Percentiles rank a stretch among this genome's conserved stretches.
Evolutionary conservation across 331 rosid species (phyloP).

Genomic region (Malus hybrid): DNA sequence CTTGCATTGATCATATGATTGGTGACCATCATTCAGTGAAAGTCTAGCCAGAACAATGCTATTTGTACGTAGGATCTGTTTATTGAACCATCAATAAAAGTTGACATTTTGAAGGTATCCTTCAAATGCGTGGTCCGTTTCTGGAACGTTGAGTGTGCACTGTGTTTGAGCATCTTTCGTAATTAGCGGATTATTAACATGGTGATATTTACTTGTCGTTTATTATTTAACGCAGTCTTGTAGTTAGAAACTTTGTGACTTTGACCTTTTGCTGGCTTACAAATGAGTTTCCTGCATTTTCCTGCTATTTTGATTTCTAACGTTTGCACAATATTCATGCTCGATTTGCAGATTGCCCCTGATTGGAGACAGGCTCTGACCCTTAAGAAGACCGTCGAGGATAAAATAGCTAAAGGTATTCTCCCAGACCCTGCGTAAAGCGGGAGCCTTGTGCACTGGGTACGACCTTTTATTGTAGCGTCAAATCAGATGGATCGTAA

Average conservation of each 20-base stretch:
- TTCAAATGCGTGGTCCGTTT: background rate
- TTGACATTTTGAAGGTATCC: background rate
- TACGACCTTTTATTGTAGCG: too few species aligned
- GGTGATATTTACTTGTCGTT: background rate
- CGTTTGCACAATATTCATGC: background rate
- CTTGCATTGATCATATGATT: background rate
- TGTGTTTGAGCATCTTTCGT: background rate
- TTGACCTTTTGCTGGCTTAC: background rate
- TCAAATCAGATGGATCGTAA: constrained; percentile 6
- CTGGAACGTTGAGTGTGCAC: background rate
- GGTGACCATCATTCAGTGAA: background rate
- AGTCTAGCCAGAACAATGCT: background rate
- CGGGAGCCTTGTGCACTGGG: too few species aligned
- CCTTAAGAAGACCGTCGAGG: constrained; percentile 57
- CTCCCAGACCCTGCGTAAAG: too few species aligned
- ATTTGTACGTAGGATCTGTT: background rate
- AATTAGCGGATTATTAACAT: background rate
- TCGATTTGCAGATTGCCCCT: constrained; percentile 59
- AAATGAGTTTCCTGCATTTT: background rate
- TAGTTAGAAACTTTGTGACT: background rate
- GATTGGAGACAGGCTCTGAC: constrained; percentile 83
- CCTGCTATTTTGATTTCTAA: background rate
- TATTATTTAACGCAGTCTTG: background rate
- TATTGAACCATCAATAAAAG: background rate
- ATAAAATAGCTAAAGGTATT: constrained; percentile 64